Percentiles rank a stretch among this genome's conserved stretches.
Conservation (phyloP, 345 rosid species). For the Gossypium arboreum region DNA sequence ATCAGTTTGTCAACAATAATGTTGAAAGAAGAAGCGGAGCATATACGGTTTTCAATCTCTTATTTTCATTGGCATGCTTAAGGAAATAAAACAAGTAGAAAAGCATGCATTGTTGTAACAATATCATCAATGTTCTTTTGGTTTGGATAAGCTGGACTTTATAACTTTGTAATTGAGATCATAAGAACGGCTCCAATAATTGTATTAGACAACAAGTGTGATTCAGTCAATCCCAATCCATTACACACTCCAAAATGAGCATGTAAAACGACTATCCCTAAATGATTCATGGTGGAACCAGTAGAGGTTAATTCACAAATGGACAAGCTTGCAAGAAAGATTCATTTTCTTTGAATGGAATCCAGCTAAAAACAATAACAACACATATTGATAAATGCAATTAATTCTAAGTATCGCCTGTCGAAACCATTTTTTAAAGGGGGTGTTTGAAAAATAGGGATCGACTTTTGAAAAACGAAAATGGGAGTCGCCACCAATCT, state of each 20-base stretch:
- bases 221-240: background rate
- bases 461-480: too few relatives aligned
- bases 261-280: background rate
- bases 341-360: background rate
- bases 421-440: too few relatives aligned
- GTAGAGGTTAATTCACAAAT: background rate
- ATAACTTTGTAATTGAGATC: slow-evolving; percentile 79
- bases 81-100: too few relatives aligned
- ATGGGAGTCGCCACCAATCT: too few relatives aligned
- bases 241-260: background rate
- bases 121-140: too few relatives aligned
- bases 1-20: too few relatives aligned
- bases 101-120: too few relatives aligned
- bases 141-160: too few relatives aligned
- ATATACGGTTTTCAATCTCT: slow-evolving; percentile 57
- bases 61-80: slow-evolving; percentile 81
- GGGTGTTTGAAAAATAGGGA: too few relatives aligned
- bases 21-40: slow-evolving; percentile 29
- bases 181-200: slow-evolving; percentile 84
- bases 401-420: background rate
- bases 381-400: too few relatives aligned
- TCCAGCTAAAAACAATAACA: slow-evolving; percentile 10
- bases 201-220: slow-evolving; percentile 24
- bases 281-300: background rate
- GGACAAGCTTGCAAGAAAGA: background rate